These are phyloP conservation scores for Vitis hybrid DNA, from an alignment of 177 flowering plant species.

Conservation along the genomic window DNA sequence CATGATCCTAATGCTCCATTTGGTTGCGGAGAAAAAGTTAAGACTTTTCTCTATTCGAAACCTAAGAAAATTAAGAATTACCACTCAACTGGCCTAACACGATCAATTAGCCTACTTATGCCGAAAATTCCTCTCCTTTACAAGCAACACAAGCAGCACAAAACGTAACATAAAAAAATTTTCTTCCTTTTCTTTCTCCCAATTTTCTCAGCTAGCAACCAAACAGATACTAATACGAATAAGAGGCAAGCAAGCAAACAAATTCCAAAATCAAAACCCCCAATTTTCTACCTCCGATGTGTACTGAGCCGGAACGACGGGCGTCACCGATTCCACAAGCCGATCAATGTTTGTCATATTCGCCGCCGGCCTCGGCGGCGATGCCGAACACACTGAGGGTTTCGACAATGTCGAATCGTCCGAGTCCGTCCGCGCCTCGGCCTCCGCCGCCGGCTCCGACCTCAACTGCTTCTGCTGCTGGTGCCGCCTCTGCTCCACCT, in stretches of 20 bases:
- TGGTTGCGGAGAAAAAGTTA: too few species aligned
- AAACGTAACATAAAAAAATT: too few species aligned
- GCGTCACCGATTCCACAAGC: constrained; percentile 54
- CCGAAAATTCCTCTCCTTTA: too few species aligned
- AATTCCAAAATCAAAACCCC: not conserved
- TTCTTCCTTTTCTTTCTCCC: not conserved
- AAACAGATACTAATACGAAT: not conserved
- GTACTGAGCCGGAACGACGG: constrained; percentile 41
- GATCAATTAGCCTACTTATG: not conserved
- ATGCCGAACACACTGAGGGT: constrained; percentile 24
- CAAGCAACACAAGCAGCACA: not conserved
- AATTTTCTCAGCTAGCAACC: not conserved
- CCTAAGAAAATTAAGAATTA: not conserved
- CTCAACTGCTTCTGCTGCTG: not conserved
- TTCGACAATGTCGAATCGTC: constrained; percentile 39
- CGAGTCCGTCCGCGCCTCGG: constrained; percentile 24
- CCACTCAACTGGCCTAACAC: not conserved
- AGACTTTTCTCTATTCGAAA: not conserved
- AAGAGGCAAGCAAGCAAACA: not conserved
- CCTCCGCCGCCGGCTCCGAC: constrained; percentile 10
- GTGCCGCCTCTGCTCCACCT: constrained; percentile 14
- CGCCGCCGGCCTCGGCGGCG: constrained; percentile 14
- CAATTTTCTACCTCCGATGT: constrained; percentile 37
- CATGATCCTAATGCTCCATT: not conserved
- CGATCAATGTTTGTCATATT: constrained; percentile 54